Percentiles rank a stretch among this genome's conserved stretches.
Conservation (phyloP, 768 basidiomycete species). For the Termitomyces sp. region DNA sequence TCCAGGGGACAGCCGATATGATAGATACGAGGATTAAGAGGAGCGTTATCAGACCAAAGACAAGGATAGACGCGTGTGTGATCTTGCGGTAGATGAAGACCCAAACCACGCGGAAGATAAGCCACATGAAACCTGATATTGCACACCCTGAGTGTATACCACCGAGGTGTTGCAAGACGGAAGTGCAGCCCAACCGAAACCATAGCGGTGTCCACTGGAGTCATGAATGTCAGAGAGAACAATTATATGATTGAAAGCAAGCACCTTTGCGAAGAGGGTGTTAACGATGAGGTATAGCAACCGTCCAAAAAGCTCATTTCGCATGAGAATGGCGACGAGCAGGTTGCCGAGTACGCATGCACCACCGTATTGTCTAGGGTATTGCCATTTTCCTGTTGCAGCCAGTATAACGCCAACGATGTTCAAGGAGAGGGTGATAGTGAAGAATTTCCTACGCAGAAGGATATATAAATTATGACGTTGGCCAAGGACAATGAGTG, state of each 20-base stretch:
- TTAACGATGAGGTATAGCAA: slow-evolving; percentile 67
- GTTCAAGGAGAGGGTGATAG: slow-evolving; percentile 55
- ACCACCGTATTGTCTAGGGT: slow-evolving; percentile 60
- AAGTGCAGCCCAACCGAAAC: slow-evolving; percentile 69
- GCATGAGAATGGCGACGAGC: slow-evolving; percentile 65
- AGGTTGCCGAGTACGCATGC: slow-evolving; percentile 75
- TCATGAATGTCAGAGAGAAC: slow-evolving; percentile 2
- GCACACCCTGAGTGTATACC: slow-evolving; percentile 86
- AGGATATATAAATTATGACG: background rate
- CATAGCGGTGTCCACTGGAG: slow-evolving; percentile 39
- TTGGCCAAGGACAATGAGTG: background rate
- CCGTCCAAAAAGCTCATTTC: slow-evolving; percentile 83
- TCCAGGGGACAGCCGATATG: slow-evolving; percentile 69
- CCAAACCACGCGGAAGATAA: slow-evolving; percentile 54
- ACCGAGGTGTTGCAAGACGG: slow-evolving; percentile 71
- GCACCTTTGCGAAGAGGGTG: slow-evolving; percentile 73
- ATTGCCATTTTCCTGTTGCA: slow-evolving; percentile 59
- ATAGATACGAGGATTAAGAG: slow-evolving; percentile 58
- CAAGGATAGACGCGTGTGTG: slow-evolving; percentile 52
- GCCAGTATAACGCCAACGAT: slow-evolving; percentile 56
- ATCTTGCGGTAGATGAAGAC: slow-evolving; percentile 46
- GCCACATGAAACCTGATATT: slow-evolving; percentile 68
- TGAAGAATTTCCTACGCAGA: slow-evolving; percentile 63
- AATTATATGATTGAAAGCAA: background rate
- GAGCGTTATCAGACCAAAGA: slow-evolving; percentile 57